Conservation (phyloP, 176 grass and related monocot genomes). For the Eremochloa ophiuroides region DNA sequence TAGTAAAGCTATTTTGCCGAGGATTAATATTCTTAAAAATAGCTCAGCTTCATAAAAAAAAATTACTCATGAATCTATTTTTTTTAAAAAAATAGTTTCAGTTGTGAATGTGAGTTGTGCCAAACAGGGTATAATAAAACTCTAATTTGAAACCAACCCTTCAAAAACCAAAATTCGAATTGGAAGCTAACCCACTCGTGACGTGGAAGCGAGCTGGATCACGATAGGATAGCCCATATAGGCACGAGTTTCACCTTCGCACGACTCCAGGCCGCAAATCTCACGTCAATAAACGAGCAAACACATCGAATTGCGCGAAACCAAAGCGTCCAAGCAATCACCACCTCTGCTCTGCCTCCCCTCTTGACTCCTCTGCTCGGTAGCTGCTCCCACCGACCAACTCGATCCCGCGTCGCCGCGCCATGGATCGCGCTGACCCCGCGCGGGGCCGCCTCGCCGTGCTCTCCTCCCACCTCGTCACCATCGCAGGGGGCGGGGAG, state of each 20-base stretch:
- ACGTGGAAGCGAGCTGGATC: neutral
- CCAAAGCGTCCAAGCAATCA: constrained; percentile 36
- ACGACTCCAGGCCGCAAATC: neutral
- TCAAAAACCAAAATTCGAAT: neutral
- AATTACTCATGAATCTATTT: no score
- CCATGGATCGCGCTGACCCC: constrained; percentile 50
- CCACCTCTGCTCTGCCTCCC: neutral
- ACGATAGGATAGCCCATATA: neutral
- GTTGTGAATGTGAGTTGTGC: no score
- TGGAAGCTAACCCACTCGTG: neutral
- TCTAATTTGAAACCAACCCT: neutral
- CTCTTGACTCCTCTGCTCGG: neutral
- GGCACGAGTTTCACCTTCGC: neutral
- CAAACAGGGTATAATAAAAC: no score
- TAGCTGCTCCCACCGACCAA: neutral
- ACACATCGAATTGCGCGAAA: neutral
- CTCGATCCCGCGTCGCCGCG: neutral
- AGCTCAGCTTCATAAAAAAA: no score
- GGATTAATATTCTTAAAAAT: no score
- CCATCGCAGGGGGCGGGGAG: neutral
- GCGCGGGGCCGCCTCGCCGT: constrained; percentile 49
- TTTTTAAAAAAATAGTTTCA: no score
- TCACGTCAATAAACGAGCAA: neutral
- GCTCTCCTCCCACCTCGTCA: constrained; percentile 51
- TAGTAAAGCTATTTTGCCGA: no score